These are phyloP conservation scores for Pythium aquatile DNA, from an alignment of 352 stramenopile genomes.

Conservation along the genomic window DNA sequence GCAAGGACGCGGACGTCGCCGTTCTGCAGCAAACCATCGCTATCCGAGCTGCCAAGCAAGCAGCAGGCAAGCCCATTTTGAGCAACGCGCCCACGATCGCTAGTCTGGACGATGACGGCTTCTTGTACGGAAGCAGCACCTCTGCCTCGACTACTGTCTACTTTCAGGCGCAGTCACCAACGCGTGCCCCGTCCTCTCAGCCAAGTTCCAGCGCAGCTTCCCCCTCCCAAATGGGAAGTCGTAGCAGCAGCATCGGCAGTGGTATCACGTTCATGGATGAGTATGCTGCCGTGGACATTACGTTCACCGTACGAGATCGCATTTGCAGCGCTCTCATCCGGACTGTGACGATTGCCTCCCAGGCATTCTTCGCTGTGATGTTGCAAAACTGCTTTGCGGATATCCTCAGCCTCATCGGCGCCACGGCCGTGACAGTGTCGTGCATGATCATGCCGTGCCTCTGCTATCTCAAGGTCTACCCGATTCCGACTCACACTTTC, in stretches of 20 bases:
- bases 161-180: constrained; percentile 26
- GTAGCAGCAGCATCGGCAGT: neutral
- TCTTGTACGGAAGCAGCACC: constrained; percentile 43
- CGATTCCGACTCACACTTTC: constrained; percentile 48
- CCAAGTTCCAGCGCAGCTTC: constrained; percentile 4
- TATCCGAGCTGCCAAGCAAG: constrained; percentile 32
- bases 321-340: constrained; percentile 54
- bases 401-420: constrained; percentile 65
- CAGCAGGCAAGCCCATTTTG: constrained; percentile 45
- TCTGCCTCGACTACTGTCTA: constrained; percentile 6
- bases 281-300: constrained; percentile 20
- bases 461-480: constrained; percentile 69
- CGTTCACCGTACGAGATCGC: constrained; percentile 42
- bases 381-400: constrained; percentile 71
- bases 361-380: constrained; percentile 59
- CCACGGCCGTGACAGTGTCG: constrained; percentile 59
- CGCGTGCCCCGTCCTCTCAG: neutral
- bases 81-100: constrained; percentile 27
- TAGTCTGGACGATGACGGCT: constrained; percentile 43
- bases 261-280: constrained; percentile 15
- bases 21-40: constrained; percentile 49
- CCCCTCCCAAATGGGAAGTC: constrained; percentile 7
- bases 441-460: constrained; percentile 81
- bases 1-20: constrained; percentile 58
- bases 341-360: constrained; percentile 39